These are phyloP conservation scores for Glaciozyma antarctica DNA, from an alignment of 768 basidiomycete genomes.

Conservation along the genomic window DNA sequence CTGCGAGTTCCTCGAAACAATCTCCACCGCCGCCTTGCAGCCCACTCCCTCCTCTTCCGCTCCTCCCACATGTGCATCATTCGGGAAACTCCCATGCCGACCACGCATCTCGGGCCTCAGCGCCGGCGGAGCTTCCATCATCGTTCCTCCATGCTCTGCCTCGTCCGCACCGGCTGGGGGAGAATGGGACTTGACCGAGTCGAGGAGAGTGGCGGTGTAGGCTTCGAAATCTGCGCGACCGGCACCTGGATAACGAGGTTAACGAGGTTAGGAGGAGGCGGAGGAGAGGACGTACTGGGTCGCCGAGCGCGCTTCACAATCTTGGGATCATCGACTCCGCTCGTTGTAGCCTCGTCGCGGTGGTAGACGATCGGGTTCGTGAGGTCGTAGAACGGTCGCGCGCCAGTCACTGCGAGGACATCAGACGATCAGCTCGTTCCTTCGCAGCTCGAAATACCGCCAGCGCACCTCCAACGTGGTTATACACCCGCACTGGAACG, in stretches of 20 bases:
- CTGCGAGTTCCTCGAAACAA: constrained; percentile 76
- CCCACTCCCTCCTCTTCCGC: constrained; percentile 32
- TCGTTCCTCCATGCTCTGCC: neutral
- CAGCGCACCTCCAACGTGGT: constrained; percentile 63
- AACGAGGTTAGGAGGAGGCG: rapidly evolving
- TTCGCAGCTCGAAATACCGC: neutral
- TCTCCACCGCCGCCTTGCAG: constrained; percentile 74
- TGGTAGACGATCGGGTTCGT: constrained; percentile 60
- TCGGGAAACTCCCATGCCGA: neutral
- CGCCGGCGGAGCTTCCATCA: constrained; percentile 21
- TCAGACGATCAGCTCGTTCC: neutral
- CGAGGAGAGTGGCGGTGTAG: constrained; percentile 38
- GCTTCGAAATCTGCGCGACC: constrained; percentile 34
- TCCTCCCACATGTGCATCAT: neutral
- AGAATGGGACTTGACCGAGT: constrained; percentile 27
- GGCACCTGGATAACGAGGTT: neutral
- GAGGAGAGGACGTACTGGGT: constrained; percentile 8
- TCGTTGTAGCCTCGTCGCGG: constrained; percentile 38
- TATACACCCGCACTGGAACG: constrained; percentile 84
- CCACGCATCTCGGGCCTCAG: constrained; percentile 27
- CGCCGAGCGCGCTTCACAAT: neutral
- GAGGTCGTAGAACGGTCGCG: constrained; percentile 64
- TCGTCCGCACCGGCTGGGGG: constrained; percentile 3
- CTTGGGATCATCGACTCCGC: constrained; percentile 23
- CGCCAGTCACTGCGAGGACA: constrained; percentile 44